Conservation (phyloP, 2,329 filamentous ascomycete genomes). For the Myriangium duriaei region DNA sequence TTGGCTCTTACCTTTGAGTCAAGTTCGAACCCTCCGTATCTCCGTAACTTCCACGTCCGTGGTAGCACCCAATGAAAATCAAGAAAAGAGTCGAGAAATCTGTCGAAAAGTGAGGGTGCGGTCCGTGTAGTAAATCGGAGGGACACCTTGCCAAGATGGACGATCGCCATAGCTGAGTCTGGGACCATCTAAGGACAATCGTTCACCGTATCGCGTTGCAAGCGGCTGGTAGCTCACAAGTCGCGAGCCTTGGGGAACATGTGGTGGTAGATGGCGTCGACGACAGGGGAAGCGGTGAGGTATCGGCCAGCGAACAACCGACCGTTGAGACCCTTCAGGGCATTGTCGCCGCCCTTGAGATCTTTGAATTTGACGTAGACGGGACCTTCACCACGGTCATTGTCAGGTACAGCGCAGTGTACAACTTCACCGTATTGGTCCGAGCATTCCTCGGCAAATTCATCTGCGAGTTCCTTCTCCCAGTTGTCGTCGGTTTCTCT, state of each 20-base stretch:
- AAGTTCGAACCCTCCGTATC: too few species aligned
- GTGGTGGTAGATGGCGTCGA: constrained; percentile 84
- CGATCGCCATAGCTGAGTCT: too few species aligned
- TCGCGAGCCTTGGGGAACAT: constrained; percentile 24
- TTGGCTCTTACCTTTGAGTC: too few species aligned
- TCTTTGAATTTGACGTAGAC: constrained; percentile 98
- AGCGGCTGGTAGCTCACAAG: constrained; percentile 11
- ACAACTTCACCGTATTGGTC: constrained; percentile 94
- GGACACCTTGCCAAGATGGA: background rate
- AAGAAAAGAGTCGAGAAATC: too few species aligned
- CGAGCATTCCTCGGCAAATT: constrained; percentile 86
- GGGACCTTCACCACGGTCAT: constrained; percentile 67
- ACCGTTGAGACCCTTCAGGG: constrained; percentile 94
- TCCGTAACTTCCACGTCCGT: too few species aligned
- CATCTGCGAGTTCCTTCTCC: constrained; percentile 88
- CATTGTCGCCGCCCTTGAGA: constrained; percentile 89
- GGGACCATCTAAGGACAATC: too few species aligned
- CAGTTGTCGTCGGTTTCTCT: constrained; percentile 75
- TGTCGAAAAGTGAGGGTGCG: background rate
- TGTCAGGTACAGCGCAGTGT: constrained; percentile 70
- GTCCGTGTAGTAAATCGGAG: background rate
- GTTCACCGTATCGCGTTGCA: too few species aligned
- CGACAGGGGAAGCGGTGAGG: constrained; percentile 90
- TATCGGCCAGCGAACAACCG: constrained; percentile 87
- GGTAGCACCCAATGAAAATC: too few species aligned